Conservation (phyloP, 176 grass and related monocot species). For the Metroxylon sagu region DNA sequence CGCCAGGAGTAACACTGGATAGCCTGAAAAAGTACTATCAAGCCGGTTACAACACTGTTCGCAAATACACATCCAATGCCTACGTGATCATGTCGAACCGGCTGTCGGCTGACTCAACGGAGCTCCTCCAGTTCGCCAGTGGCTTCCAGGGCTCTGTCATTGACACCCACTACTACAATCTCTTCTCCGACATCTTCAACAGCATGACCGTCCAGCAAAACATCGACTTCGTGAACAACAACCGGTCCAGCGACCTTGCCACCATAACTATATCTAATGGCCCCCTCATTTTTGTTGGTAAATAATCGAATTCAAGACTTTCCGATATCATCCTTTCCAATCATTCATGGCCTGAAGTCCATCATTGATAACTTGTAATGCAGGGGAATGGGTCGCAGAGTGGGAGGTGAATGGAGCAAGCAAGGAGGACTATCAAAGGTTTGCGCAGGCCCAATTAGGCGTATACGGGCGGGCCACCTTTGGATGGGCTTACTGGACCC, state of each 20-base stretch:
- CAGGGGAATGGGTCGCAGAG: constrained; percentile 38
- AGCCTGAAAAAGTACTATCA: constrained; percentile 55
- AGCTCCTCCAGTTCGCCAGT: constrained; percentile 35
- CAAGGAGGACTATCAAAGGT: constrained; percentile 18
- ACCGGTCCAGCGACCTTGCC: constrained; percentile 15
- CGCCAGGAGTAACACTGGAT: constrained; percentile 24
- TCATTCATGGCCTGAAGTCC: too few species aligned
- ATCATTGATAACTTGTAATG: background rate
- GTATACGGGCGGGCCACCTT: constrained; percentile 46
- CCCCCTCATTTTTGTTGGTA: constrained; percentile 50
- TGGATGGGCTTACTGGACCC: constrained; percentile 63
- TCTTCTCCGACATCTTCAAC: constrained; percentile 27
- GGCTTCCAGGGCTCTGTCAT: constrained; percentile 22
- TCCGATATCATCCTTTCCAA: too few species aligned
- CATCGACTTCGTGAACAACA: constrained; percentile 32
- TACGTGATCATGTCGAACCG: constrained; percentile 74
- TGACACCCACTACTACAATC: constrained; percentile 54
- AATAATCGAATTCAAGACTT: background rate
- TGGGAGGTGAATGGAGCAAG: constrained; percentile 2
- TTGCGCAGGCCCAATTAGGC: constrained; percentile 25
- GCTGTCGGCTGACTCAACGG: constrained; percentile 16
- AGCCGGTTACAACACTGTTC: constrained; percentile 45
- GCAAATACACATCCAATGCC: constrained; percentile 35
- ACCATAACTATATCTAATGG: constrained; percentile 22
- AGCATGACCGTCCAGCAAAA: constrained; percentile 43